These are phyloP conservation scores for Emmonsiellopsis sp. DNA, from an alignment of 2,329 filamentous ascomycete genomes.

Conservation along the genomic window DNA sequence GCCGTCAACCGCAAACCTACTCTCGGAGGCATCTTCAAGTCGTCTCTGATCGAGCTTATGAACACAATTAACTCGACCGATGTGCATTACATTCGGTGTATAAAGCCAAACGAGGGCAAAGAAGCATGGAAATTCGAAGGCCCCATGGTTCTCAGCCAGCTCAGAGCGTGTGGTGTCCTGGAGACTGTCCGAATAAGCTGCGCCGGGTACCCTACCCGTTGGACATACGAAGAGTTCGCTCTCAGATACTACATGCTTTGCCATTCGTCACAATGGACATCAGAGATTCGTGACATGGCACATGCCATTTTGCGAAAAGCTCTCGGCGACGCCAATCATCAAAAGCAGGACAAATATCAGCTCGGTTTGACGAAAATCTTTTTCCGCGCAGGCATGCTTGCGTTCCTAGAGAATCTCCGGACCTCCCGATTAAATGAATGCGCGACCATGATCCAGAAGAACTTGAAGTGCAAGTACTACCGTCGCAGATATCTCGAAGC, in stretches of 20 bases:
- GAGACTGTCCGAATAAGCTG: conserved; percentile 97
- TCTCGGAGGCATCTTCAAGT: conserved; percentile 96
- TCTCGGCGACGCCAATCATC: conserved; percentile 64
- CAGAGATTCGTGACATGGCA: conserved; percentile 89
- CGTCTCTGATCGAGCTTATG: conserved; percentile 96
- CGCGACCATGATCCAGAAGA: conserved; percentile 98
- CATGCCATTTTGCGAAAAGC: conserved; percentile 85
- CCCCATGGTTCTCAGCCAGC: conserved; percentile 94
- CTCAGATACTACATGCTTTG: conserved; percentile 97
- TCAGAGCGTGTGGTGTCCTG: conserved; percentile 95
- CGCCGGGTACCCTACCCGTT: conserved; percentile 92
- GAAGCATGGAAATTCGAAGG: conserved; percentile 97
- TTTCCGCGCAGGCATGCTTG: conserved; percentile 97
- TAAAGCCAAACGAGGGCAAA: conserved; percentile 97
- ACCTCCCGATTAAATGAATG: conserved; percentile 86
- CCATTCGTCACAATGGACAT: conserved; percentile 79
- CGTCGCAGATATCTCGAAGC: conserved; percentile 83
- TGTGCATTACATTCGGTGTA: conserved; percentile 97
- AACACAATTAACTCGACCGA: conserved; percentile 95
- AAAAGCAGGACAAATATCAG: conserved; percentile 87
- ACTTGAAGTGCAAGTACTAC: conserved; percentile 90
- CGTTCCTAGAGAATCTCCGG: conserved; percentile 88
- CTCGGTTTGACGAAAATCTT: conserved; percentile 98
- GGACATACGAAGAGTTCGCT: conserved; percentile 98
- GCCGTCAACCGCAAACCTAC: conserved; percentile 95